phyloP scores from a whole-genome alignment of 805 yeast genomes.

The Schwanniomyces occidentalis region DNA sequence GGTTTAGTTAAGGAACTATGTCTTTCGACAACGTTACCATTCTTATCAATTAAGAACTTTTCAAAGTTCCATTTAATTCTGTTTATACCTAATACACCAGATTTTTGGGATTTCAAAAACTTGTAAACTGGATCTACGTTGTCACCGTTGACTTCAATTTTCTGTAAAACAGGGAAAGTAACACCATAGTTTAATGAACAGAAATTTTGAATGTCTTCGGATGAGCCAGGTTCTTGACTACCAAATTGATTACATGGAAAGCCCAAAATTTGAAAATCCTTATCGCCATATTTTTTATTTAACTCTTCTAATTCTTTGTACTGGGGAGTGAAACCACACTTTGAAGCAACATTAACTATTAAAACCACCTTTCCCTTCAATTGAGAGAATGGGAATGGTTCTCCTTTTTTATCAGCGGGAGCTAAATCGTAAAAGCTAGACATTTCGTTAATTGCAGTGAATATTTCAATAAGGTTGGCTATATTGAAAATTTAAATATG shows the following conservation, averaged over 20 bases:
- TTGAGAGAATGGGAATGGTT: slow-evolving; percentile 35
- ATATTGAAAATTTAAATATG: too few relatives aligned
- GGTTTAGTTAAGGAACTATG: slow-evolving; percentile 66
- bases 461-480: too few relatives aligned
- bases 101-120: slow-evolving; percentile 63
- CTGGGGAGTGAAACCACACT: slow-evolving; percentile 47
- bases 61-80: slow-evolving; percentile 49
- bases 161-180: slow-evolving; percentile 82
- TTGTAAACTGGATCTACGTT: slow-evolving; percentile 77
- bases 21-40: slow-evolving; percentile 48
- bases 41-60: slow-evolving; percentile 41
- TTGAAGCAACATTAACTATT: slow-evolving; percentile 46
- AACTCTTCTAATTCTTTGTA: slow-evolving; percentile 42
- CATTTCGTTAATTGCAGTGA: slow-evolving; percentile 11
- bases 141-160: slow-evolving; percentile 87
- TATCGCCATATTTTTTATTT: slow-evolving; percentile 38
- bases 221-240: slow-evolving; percentile 41
- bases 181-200: slow-evolving; percentile 87
- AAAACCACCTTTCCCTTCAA: slow-evolving; percentile 49
- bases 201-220: slow-evolving; percentile 66
- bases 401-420: slow-evolving; percentile 40
- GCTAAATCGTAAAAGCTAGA: slow-evolving; percentile 41
- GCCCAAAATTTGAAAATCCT: slow-evolving; percentile 39
- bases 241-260: slow-evolving; percentile 49
- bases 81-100: slow-evolving; percentile 46